A percentile compares a stretch with the other conserved stretches of the same genome.
Evolutionary conservation across 2,329 filamentous ascomycete species (phyloP).

Genomic region (Cercospora janseana): DNA sequence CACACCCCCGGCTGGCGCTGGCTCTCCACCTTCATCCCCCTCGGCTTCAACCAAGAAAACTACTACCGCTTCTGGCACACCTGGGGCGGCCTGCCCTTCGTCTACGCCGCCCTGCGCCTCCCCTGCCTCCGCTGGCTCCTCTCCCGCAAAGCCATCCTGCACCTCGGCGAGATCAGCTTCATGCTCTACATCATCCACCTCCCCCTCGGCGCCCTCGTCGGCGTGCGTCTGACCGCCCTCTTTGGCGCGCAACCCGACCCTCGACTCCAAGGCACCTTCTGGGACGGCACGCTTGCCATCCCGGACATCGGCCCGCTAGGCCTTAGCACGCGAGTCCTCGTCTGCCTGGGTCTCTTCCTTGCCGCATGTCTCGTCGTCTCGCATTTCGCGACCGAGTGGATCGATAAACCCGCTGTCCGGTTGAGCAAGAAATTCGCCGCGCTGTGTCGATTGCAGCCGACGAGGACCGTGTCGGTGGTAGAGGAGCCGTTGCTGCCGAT

Average conservation of each 20-base stretch:
- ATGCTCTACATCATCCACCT: conserved; percentile 63
- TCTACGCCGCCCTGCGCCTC: conserved; percentile 52
- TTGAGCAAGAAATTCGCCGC: conserved; percentile 47
- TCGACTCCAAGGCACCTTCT: conserved; percentile 5
- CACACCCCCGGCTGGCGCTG: conserved; percentile 59
- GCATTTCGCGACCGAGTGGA: conserved; percentile 56
- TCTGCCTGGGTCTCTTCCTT: conserved; percentile 57
- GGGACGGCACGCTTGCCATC: conserved; percentile 36
- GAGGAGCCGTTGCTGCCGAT: background rate
- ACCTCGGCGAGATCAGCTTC: conserved; percentile 61
- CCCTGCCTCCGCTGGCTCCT: conserved; percentile 51
- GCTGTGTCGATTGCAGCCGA: background rate
- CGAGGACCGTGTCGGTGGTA: background rate
- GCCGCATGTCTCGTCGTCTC: conserved; percentile 54
- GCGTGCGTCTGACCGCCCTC: conserved; percentile 54
- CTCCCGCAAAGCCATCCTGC: conserved; percentile 52
- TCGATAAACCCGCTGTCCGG: conserved; percentile 57
- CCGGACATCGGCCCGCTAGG: conserved; percentile 54
- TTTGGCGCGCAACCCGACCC: conserved; percentile 37
- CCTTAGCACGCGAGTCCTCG: conserved; percentile 53
- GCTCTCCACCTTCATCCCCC: conserved; percentile 47
- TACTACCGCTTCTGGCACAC: conserved; percentile 57
- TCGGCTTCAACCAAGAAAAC: conserved; percentile 22
- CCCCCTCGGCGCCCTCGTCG: conserved; percentile 53
- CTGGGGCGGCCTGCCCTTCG: conserved; percentile 53